A percentile compares a stretch with the other conserved stretches of the same genome.
These are phyloP conservation scores for Penstemon davidsonii DNA, from an alignment of 257 asterid species.

Conservation along the genomic window DNA sequence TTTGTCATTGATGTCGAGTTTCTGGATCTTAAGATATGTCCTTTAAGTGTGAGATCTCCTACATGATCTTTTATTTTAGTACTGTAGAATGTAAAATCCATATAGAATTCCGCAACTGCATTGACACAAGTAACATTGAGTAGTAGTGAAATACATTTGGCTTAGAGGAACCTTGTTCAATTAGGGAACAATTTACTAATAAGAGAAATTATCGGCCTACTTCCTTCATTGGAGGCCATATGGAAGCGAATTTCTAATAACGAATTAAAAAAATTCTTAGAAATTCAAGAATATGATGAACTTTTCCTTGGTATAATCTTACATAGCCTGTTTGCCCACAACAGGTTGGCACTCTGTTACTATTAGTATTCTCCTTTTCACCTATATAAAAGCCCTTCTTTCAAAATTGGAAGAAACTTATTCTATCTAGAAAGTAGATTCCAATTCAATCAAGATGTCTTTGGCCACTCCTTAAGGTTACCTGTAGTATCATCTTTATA, in stretches of 20 bases:
- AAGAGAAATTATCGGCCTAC: neutral
- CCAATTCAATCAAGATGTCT: too few species aligned
- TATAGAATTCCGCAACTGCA: neutral
- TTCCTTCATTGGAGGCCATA: neutral
- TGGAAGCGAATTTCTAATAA: neutral
- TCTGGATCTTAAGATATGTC: conserved; percentile 72
- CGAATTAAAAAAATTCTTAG: neutral
- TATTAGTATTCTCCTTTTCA: too few species aligned
- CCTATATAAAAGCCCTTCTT: too few species aligned
- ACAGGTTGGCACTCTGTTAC: too few species aligned
- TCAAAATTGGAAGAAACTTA: too few species aligned
- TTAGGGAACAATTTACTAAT: neutral
- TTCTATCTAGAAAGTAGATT: too few species aligned
- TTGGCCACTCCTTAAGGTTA: too few species aligned
- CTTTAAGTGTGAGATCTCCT: conserved; percentile 52
- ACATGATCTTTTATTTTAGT: neutral
- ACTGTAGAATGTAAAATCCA: neutral
- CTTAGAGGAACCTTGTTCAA: neutral
- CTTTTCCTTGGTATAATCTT: neutral
- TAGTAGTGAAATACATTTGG: conserved; percentile 1
- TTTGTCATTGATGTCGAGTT: conserved; percentile 81
- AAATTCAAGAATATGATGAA: neutral
- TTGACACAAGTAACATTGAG: neutral
- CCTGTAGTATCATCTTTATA: too few species aligned
- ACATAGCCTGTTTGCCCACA: neutral